Conservation (phyloP, 1,284 basidiomycete genomes). For the Coniferiporia sulphurascens region DNA sequence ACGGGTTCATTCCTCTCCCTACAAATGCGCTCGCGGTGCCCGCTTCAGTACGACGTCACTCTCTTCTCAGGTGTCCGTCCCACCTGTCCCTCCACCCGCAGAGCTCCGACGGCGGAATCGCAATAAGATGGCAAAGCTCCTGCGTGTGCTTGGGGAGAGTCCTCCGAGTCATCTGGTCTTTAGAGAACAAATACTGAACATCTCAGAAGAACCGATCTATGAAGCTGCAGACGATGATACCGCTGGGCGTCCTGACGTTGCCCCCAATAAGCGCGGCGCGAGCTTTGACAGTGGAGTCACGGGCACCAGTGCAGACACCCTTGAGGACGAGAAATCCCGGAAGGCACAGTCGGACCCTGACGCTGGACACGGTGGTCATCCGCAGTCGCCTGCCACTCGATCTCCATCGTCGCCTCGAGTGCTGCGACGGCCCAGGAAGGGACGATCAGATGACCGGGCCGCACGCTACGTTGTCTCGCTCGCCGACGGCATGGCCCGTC, state of each 20-base stretch:
- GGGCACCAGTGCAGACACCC: neutral
- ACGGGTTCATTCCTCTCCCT: conserved; percentile 14
- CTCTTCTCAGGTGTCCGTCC: conserved; percentile 14
- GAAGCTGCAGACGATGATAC: conserved; percentile 1
- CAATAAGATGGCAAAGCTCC: conserved; percentile 18
- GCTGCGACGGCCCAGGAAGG: conserved; percentile 3
- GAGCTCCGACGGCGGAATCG: conserved; percentile 13
- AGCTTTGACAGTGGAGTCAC: neutral
- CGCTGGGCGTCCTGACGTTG: neutral
- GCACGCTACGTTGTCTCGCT: conserved; percentile 14
- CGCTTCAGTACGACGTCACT: conserved; percentile 14
- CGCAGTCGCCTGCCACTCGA: neutral
- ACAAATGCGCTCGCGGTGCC: conserved; percentile 8
- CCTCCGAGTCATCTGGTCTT: conserved; percentile 14
- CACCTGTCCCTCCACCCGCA: conserved; percentile 9
- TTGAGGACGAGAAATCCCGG: neutral
- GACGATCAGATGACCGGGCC: neutral
- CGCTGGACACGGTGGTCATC: conserved; percentile 3
- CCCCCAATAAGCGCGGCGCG: neutral
- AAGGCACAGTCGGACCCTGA: conserved; percentile 12
- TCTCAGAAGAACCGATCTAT: neutral
- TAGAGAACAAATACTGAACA: neutral
- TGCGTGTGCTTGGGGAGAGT: conserved; percentile 16
- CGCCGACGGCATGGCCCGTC: neutral
- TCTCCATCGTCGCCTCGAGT: neutral